These are phyloP conservation scores for Penicillium sp. DNA, from an alignment of 2,329 filamentous ascomycete genomes.

Conservation along the genomic window DNA sequence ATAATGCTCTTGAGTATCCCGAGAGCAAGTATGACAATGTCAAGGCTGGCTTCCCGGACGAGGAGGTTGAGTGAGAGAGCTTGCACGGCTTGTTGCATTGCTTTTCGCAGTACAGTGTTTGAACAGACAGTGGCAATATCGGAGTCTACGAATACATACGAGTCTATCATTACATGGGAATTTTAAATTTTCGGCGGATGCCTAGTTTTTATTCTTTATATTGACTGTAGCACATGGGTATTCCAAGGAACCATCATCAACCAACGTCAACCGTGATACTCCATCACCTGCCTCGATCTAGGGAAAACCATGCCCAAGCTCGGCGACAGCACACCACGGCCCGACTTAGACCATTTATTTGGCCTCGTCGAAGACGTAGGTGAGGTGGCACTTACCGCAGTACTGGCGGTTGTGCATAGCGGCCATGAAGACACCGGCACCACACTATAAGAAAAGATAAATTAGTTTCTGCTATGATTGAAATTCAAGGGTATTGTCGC, in stretches of 20 bases:
- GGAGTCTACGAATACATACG: not conserved
- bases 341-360: conserved; percentile 45
- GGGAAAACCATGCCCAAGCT: conserved; percentile 13
- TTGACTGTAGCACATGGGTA: conserved; percentile 17
- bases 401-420: conserved; percentile 99
- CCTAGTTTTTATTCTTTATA: conserved; percentile 13
- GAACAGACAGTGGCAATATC: not conserved
- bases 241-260: conserved; percentile 14
- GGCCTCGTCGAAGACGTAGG: conserved; percentile 68
- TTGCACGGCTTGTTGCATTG: not conserved
- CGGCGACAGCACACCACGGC: conserved; percentile 13
- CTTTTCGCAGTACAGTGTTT: not conserved
- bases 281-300: conserved; percentile 12
- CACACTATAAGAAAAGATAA: conserved; percentile 62
- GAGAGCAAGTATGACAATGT: conserved; percentile 44
- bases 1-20: conserved; percentile 38
- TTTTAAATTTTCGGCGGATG: conserved; percentile 10
- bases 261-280: conserved; percentile 18
- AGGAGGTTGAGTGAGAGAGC: not conserved
- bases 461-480: conserved; percentile 32
- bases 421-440: conserved; percentile 99
- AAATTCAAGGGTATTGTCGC: not conserved
- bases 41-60: conserved; percentile 26
- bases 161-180: conserved; percentile 4
- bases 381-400: conserved; percentile 72